Conservation (phyloP, 2,329 filamentous ascomycete genomes). For the Lachnellula suecica region DNA sequence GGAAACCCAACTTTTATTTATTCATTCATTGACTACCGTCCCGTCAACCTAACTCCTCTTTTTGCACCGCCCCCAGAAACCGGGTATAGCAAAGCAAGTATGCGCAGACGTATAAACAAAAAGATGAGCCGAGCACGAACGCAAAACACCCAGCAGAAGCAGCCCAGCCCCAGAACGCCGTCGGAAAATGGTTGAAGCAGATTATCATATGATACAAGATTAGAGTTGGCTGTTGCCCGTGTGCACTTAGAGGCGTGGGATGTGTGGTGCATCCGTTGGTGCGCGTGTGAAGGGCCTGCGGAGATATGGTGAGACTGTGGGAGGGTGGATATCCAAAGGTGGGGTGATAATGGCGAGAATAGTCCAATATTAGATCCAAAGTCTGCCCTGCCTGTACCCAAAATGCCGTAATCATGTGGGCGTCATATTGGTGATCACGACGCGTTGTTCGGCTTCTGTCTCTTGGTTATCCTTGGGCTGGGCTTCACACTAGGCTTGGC, state of each 20-base stretch:
- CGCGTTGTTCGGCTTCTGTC: conserved; percentile 31
- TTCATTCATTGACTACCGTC: too few relatives aligned
- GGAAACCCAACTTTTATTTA: too few relatives aligned
- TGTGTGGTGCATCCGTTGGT: neutral
- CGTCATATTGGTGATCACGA: neutral
- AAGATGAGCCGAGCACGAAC: too few relatives aligned
- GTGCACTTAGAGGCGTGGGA: neutral
- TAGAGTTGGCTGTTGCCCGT: neutral
- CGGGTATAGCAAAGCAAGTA: neutral
- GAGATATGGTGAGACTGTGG: too few relatives aligned
- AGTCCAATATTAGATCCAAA: neutral
- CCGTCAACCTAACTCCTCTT: neutral
- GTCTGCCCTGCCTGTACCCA: neutral
- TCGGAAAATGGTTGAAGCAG: neutral
- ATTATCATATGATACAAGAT: neutral
- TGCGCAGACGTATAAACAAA: neutral
- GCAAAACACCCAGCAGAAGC: too few relatives aligned
- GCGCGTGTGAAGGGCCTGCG: neutral
- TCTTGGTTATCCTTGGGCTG: conserved; percentile 39
- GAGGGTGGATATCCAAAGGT: too few relatives aligned
- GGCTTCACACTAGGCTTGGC: conserved; percentile 36
- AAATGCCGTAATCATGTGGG: neutral
- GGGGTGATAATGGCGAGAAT: too few relatives aligned
- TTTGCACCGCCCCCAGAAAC: neutral
- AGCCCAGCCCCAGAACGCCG: neutral